Percentiles rank a stretch among this genome's conserved stretches.
Conservation (phyloP, 2,329 filamentous ascomycete genomes). For the Aspergillus fumigatus region DNA sequence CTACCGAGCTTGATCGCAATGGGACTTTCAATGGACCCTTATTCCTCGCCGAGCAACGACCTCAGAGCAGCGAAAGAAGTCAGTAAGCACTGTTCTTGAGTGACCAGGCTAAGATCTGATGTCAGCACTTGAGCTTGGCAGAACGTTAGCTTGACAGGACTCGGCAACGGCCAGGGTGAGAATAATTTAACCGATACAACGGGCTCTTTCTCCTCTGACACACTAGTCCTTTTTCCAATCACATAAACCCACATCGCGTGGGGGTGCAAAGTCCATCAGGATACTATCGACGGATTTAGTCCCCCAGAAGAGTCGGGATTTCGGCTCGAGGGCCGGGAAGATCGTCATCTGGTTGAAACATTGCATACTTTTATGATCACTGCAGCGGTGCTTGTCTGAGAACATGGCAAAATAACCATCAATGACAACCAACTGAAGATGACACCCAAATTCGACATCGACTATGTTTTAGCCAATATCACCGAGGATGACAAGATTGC, state of each 20-base stretch:
- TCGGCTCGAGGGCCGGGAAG: not conserved
- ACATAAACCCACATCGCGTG: not conserved
- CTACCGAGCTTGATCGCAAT: no score
- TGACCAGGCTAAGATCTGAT: no score
- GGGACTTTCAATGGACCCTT: no score
- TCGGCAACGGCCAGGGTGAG: not conserved
- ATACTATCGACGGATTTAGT: not conserved
- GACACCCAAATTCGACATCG: slow-evolving; percentile 14
- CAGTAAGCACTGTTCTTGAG: not conserved
- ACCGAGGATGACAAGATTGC: slow-evolving; percentile 18
- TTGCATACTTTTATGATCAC: not conserved
- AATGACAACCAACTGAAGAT: slow-evolving; percentile 3
- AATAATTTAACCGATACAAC: not conserved
- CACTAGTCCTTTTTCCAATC: not conserved
- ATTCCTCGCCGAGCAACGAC: not conserved
- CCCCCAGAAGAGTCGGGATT: not conserved
- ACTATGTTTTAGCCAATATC: slow-evolving; percentile 16
- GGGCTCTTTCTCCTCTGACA: not conserved
- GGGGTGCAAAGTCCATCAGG: not conserved
- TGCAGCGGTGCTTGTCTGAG: not conserved
- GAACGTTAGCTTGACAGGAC: no score
- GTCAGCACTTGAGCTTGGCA: no score
- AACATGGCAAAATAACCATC: not conserved
- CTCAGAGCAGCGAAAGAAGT: not conserved
- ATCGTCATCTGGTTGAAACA: not conserved